Base-by-base conservation (phyloP, 2,329 filamentous ascomycete genomes). In the Hirsutella thompsonii region DNA sequence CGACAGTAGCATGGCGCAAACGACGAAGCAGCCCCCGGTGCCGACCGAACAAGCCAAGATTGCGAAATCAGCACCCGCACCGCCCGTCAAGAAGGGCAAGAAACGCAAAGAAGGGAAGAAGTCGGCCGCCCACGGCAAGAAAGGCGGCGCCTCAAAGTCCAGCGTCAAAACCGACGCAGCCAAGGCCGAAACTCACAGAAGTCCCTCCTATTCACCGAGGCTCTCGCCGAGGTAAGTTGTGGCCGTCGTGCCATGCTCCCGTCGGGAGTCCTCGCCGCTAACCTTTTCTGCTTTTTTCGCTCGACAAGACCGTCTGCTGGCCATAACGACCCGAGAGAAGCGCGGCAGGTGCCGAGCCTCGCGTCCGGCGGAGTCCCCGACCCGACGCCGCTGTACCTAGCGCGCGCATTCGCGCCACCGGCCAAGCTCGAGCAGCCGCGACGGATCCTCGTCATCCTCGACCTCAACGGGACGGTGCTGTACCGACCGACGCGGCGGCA, bases 381-480 rank as follows among this genome's bases (percentile, higher is more conserved):
- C 0, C 76, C 84, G 0, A 72, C 72, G 1, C 36, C 59, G 0
- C 54, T 60, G 37, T 93, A 93, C 59, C 63, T 86, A n/a, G 41
- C 54, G 3, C 68, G 70, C 40, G 68, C 82, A 2, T 55, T 62
- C 4, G 49, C 62, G 13, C 51, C 62, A 1, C 68, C 76, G 0
- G 51, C 56, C 21, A 48, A 49, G 14, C 59, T 73, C 3, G 32
- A 59, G 0, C 39, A 58, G 1, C 72, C 79, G 1, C 75, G 76
- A 33, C 74, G 72, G 14, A 71, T 94, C 28, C 76, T 98, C 19
- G 69, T 98, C 39, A 75, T 96, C 37, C 75, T 96, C 46, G 92
- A 98, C 61, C 74, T 98, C 30, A 98, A 96, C 59, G 92, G 92
- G 46, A 95, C 90, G 0, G 70, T 98, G 1, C 72, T 96, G 29